Evolutionary conservation across 257 asterid genomes (phyloP).

Genomic region (Rhazya stricta): DNA sequence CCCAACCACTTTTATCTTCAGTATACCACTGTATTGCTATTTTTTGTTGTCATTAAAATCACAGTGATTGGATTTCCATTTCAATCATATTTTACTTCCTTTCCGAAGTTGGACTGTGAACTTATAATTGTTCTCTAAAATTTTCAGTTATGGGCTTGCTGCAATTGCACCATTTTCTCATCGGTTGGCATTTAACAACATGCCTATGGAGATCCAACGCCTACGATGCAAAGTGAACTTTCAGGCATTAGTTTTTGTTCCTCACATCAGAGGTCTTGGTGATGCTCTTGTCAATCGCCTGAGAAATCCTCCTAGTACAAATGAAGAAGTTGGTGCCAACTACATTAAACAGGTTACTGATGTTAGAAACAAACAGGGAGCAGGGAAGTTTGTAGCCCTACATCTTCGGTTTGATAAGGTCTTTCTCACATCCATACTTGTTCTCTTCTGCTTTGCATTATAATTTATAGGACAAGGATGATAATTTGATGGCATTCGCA

Average conservation of each 20-base stretch:
- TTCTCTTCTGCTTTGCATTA: not conserved
- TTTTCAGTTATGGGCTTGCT: constrained; percentile 82
- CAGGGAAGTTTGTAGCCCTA: constrained; percentile 75
- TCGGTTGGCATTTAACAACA: constrained; percentile 82
- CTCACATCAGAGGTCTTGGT: constrained; percentile 82
- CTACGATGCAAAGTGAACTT: constrained; percentile 96
- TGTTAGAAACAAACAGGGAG: constrained; percentile 35
- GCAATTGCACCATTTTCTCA: constrained; percentile 97
- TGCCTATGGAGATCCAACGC: constrained; percentile 89
- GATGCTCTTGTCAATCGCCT: constrained; percentile 81
- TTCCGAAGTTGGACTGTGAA: not conserved
- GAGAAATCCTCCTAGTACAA: constrained; percentile 42
- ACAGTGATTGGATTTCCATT: not conserved
- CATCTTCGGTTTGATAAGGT: constrained; percentile 99
- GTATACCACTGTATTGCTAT: too few relatives aligned
- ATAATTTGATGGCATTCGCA: not conserved
- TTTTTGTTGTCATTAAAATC: not conserved
- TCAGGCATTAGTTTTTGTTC: constrained; percentile 80
- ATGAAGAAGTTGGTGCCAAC: constrained; percentile 35
- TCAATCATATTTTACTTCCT: not conserved
- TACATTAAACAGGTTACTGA: constrained; percentile 39
- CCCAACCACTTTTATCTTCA: not conserved
- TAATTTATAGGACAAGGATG: not conserved
- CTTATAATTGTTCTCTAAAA: not conserved
- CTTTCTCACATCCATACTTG: not conserved